Base-by-base conservation (phyloP, 139 green algal genomes). In the Picochlorum sp. region DNA sequence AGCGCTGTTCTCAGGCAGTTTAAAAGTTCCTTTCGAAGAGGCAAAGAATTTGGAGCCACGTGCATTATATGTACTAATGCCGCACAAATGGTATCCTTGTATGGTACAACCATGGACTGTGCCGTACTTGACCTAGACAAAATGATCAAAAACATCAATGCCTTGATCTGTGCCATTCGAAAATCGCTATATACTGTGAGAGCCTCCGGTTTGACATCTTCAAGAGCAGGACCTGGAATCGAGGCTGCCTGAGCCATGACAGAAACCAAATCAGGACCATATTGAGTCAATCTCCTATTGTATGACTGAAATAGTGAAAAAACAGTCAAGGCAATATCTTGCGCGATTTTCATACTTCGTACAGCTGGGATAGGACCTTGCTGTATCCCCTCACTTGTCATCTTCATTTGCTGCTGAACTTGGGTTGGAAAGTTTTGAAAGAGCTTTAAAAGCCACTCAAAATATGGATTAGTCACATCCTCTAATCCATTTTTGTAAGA, bases 21-120 rank as follows among this genome's bases (percentile, higher is more conserved):
- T 20, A 95, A 73, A 33, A 96, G 68, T 76, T 97, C 90, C 57
- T 90, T 91, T 25, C 88, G 75, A 14, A 75, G 67, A 28, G 65
- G 22, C 12, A 90, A 69, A 37, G 67, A 60, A 59, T 95, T 83
- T 5, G 88, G 88, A 37, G 51, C 63, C 3, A 51, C 73, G 6
- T 54, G 40, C 73, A 84, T 67, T 5, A 73, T 36, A 22, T 60
- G 55, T 20, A 78, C 53, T 28, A 84, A 71, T 5, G 63, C 45
- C 10, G 41, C 26, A 12, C 64, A 70, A 4, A 84, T 28, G 3
- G 55, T 40, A 26, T 61, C 56, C 32, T 51, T 50, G 35, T 76
- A 57, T 0, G 71, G 54, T 7, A 39, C 39, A 26, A 79, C 39
- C 5, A 59, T 36, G 0, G 47, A 37, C 8, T 61, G 25, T 14